phyloP scores from a whole-genome alignment of 345 rosid genomes.

The Ceriops tagal region DNA sequence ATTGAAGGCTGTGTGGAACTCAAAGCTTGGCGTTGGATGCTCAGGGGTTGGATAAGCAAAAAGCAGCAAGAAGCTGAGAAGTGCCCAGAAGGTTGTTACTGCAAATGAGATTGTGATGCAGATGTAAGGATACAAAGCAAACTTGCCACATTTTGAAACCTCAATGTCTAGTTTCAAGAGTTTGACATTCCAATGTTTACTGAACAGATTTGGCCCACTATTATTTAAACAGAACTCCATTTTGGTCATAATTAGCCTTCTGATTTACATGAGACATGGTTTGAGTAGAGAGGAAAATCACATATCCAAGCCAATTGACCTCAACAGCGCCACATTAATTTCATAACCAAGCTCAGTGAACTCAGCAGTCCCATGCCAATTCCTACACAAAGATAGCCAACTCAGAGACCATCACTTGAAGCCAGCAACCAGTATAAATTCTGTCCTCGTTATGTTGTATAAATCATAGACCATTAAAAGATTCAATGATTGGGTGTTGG shows the following conservation, averaged over 20 bases:
- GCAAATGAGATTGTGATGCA: slow-evolving; percentile 27
- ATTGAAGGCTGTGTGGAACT: slow-evolving; percentile 85
- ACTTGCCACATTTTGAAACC: background rate
- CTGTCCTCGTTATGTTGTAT: background rate
- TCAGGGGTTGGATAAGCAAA: slow-evolving; percentile 98
- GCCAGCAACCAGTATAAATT: background rate
- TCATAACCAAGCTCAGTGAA: background rate
- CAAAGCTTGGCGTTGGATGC: slow-evolving; percentile 90
- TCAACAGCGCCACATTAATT: slow-evolving; percentile 1
- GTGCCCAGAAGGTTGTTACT: slow-evolving; percentile 88
- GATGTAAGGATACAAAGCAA: slow-evolving; percentile 9
- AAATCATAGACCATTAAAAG: background rate
- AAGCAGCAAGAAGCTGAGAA: slow-evolving; percentile 76
- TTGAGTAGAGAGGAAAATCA: background rate
- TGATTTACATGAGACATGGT: background rate
- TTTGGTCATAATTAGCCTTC: background rate
- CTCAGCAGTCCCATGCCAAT: background rate
- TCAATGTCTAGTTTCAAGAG: background rate
- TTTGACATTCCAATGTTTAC: slow-evolving; percentile 1
- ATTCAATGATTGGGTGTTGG: background rate
- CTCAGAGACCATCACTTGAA: background rate
- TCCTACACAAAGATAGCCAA: background rate
- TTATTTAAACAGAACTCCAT: background rate
- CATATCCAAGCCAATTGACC: background rate
- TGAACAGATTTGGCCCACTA: slow-evolving; percentile 6